These are phyloP conservation scores for Asclepias syriaca DNA, from an alignment of 257 asterid species.

Conservation along the genomic window DNA sequence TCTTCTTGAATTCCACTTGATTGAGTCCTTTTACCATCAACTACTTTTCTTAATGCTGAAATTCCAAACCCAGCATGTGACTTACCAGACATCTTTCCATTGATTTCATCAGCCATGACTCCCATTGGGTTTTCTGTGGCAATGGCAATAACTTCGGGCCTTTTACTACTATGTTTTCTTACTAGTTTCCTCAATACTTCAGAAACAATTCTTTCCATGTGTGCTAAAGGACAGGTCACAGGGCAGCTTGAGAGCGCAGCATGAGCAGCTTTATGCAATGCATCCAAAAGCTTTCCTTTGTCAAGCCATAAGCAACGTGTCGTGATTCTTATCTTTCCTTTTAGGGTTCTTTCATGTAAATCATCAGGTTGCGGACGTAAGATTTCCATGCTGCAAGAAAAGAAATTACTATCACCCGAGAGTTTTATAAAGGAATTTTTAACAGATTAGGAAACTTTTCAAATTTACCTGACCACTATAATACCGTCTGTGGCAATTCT, in stretches of 20 bases:
- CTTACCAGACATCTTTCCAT: slow-evolving; percentile 61
- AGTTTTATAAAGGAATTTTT: slow-evolving; percentile 18
- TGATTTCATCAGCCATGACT: slow-evolving; percentile 79
- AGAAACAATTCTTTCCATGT: slow-evolving; percentile 88
- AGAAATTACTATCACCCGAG: slow-evolving; percentile 14
- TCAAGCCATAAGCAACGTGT: slow-evolving; percentile 99
- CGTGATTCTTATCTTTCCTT: slow-evolving; percentile 92
- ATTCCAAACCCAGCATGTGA: slow-evolving; percentile 41
- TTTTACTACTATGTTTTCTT: slow-evolving; percentile 86
- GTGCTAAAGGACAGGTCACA: slow-evolving; percentile 65
- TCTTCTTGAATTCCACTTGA: slow-evolving; percentile 39
- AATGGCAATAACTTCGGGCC: slow-evolving; percentile 87
- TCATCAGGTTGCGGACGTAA: slow-evolving; percentile 64
- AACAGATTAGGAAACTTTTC: slow-evolving; percentile 5
- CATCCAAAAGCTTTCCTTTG: slow-evolving; percentile 94
- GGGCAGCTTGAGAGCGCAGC: slow-evolving; percentile 95
- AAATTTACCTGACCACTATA: slow-evolving; percentile 69
- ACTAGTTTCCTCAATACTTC: slow-evolving; percentile 91
- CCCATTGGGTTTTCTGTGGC: slow-evolving; percentile 83
- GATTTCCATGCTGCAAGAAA: slow-evolving; percentile 80
- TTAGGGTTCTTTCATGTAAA: slow-evolving; percentile 46
- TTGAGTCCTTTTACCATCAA: slow-evolving; percentile 45
- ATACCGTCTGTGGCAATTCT: slow-evolving; percentile 94
- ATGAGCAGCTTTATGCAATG: slow-evolving; percentile 93
- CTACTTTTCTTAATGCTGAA: slow-evolving; percentile 49